Evolutionary conservation across 2,329 filamentous ascomycete species (phyloP).

Genomic region (Rutstroemia sp.): DNA sequence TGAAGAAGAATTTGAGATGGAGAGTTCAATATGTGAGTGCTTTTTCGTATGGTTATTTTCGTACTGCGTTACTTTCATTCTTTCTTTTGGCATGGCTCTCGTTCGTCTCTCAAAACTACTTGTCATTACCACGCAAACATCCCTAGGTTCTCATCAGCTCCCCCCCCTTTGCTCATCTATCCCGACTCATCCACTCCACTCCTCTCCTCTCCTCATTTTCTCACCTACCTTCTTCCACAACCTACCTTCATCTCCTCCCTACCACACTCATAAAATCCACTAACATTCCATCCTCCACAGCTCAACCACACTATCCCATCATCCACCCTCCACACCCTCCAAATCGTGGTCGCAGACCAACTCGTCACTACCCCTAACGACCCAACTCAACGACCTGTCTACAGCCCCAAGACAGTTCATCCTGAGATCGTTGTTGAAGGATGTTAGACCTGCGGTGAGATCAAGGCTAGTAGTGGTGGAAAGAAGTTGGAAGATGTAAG

Average conservation of each 20-base stretch:
- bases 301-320: conserved; percentile 1
- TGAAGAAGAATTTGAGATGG: conserved; percentile 23
- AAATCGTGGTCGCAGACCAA: conserved; percentile 18
- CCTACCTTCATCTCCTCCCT: too few relatives aligned
- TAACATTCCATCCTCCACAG: not conserved
- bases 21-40: conserved; percentile 22
- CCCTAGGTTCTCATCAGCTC: too few relatives aligned
- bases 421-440: conserved; percentile 12
- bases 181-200: too few relatives aligned
- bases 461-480: not conserved
- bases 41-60: not conserved
- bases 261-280: not conserved
- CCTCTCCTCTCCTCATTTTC: too few relatives aligned
- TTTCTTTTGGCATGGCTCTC: not conserved
- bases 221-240: too few relatives aligned
- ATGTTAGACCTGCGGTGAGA: not conserved
- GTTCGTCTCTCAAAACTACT: too few relatives aligned
- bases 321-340: conserved; percentile 14
- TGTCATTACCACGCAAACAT: too few relatives aligned
- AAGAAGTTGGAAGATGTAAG: not conserved
- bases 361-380: conserved; percentile 13
- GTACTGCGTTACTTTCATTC: not conserved
- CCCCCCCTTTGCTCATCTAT: too few relatives aligned
- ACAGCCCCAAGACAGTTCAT: conserved; percentile 18
- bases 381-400: conserved; percentile 18